Evolutionary conservation across 805 yeast species (phyloP).

Genomic region (Candida piceae): DNA sequence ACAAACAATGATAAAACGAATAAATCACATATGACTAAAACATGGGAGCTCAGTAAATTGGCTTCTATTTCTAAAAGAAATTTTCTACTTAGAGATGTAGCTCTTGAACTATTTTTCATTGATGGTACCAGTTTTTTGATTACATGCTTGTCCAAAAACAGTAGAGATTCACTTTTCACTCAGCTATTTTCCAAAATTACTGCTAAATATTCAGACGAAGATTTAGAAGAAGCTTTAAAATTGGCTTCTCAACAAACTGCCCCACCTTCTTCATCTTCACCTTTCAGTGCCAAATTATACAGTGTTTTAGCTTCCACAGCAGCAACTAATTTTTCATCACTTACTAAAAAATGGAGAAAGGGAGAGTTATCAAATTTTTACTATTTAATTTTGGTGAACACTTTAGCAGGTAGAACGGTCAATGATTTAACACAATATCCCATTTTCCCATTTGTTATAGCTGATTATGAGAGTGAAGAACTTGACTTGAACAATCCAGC

Average conservation of each 20-base stretch:
- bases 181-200: slow-evolving; percentile 45
- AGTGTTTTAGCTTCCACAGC: slow-evolving; percentile 35
- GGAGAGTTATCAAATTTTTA: slow-evolving; percentile 83
- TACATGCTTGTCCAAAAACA: slow-evolving; percentile 50
- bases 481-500: slow-evolving; percentile 61
- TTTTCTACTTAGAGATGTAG: slow-evolving; percentile 74
- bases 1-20: slow-evolving; percentile 7
- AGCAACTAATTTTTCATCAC: slow-evolving; percentile 33
- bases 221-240: slow-evolving; percentile 49
- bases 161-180: slow-evolving; percentile 53
- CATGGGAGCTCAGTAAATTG: slow-evolving; percentile 58
- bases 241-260: slow-evolving; percentile 36
- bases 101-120: slow-evolving; percentile 68
- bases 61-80: slow-evolving; percentile 68
- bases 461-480: slow-evolving; percentile 69
- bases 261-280: slow-evolving; percentile 9
- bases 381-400: slow-evolving; percentile 73
- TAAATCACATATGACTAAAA: slow-evolving; percentile 40
- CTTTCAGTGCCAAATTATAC: slow-evolving; percentile 38
- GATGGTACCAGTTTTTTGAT: slow-evolving; percentile 69
- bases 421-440: slow-evolving; percentile 90
- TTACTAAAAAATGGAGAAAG: slow-evolving; percentile 66
- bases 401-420: slow-evolving; percentile 83
- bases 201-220: slow-evolving; percentile 46
- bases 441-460: slow-evolving; percentile 86